phyloP scores from a whole-genome alignment of 2,329 filamentous ascomycete genomes.

The Calonectria hawksworthii region DNA sequence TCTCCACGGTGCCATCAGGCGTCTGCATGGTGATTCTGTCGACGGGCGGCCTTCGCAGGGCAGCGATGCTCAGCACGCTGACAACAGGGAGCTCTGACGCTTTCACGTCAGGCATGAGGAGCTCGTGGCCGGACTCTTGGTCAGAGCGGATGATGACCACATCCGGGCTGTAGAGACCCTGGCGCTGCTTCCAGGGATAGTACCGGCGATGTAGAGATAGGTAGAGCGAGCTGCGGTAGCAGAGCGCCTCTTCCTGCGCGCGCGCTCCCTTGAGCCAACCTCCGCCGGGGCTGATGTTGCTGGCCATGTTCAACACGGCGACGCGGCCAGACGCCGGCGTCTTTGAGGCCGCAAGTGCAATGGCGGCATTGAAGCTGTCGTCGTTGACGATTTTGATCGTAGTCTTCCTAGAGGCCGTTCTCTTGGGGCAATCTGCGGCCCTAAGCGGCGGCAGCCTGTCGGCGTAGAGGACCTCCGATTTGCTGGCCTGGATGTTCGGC shows the following conservation, averaged over 20 bases:
- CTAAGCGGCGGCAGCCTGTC: slow-evolving; percentile 56
- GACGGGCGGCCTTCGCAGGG: slow-evolving; percentile 59
- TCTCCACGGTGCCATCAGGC: slow-evolving; percentile 40
- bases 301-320: slow-evolving; percentile 78
- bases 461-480: slow-evolving; percentile 55
- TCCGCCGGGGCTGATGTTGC: slow-evolving; percentile 69
- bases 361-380: slow-evolving; percentile 71
- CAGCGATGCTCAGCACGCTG: slow-evolving; percentile 73
- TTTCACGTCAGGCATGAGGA: slow-evolving; percentile 56
- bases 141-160: slow-evolving; percentile 71
- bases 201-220: slow-evolving; percentile 60
- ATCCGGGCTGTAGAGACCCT: slow-evolving; percentile 71
- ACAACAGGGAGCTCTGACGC: slow-evolving; percentile 62
- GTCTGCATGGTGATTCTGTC: slow-evolving; percentile 34
- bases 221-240: slow-evolving; percentile 71
- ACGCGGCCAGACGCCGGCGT: slow-evolving; percentile 53
- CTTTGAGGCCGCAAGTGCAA: slow-evolving; percentile 52
- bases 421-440: slow-evolving; percentile 57
- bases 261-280: slow-evolving; percentile 73
- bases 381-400: slow-evolving; percentile 65
- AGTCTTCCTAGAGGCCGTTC: slow-evolving; percentile 47
- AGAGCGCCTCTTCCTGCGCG: slow-evolving; percentile 79
- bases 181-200: slow-evolving; percentile 67
- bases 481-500: slow-evolving; percentile 54
- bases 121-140: slow-evolving; percentile 59